Evolutionary conservation across 2,329 filamentous ascomycete species (phyloP).

Genomic region (Colletotrichum destructivum): DNA sequence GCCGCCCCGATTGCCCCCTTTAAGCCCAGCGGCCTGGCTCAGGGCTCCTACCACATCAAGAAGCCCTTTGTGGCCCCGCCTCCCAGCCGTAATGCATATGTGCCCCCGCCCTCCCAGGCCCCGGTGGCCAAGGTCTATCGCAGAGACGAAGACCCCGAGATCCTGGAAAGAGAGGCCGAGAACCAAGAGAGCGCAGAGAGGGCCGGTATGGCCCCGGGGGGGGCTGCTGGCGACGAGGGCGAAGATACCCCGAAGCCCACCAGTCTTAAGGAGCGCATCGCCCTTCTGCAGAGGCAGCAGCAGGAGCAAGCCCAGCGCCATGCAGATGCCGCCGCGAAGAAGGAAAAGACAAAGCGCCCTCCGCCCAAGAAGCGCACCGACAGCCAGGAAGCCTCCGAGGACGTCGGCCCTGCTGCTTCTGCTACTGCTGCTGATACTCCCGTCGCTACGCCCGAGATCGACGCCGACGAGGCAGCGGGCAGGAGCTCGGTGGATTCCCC

Average conservation of each 20-base stretch:
- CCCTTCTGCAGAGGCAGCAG: conserved; percentile 93
- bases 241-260: conserved; percentile 90
- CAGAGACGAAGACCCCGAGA: conserved; percentile 87
- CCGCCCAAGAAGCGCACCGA: conserved; percentile 78
- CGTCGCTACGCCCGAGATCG: conserved; percentile 39
- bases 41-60: conserved; percentile 84
- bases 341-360: conserved; percentile 86
- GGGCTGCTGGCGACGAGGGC: conserved; percentile 65
- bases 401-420: conserved; percentile 42
- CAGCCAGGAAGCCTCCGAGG: conserved; percentile 56
- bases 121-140: conserved; percentile 84
- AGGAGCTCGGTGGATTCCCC: conserved; percentile 67
- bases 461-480: conserved; percentile 62
- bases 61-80: conserved; percentile 97
- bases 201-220: conserved; percentile 70
- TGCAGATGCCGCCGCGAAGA: conserved; percentile 83
- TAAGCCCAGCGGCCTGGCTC: conserved; percentile 79
- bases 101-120: conserved; percentile 81
- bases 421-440: conserved; percentile 39
- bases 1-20: conserved; percentile 91
- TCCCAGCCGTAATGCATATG: conserved; percentile 91
- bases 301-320: conserved; percentile 88
- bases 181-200: conserved; percentile 77
- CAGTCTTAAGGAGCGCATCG: conserved; percentile 95
- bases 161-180: conserved; percentile 76